Evolutionary conservation across 129 eudicot genomes (phyloP), one percentile per base, ranked within the genome.

Genomic region (Tanacetum coccineum): DNA sequence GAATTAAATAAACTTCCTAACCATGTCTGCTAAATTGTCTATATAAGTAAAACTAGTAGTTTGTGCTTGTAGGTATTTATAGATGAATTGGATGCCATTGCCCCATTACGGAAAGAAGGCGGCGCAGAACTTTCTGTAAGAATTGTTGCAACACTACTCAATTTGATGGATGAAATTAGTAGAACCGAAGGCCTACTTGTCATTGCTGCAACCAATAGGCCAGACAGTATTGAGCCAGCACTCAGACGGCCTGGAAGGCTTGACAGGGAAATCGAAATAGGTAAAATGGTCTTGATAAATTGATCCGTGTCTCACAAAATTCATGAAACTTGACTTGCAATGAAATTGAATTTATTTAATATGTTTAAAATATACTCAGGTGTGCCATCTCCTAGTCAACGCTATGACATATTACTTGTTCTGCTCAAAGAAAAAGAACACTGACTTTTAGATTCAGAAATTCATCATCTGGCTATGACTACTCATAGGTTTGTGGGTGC

Each of bases 401-500:
- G 95, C 19, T 70, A 74, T 68, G 89, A 86, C 53, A 89, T 94
- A 76, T 74, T 94, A 72, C 81, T 44, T 62, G 56, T 80, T 13
- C 81, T 82, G 51, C 93, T 94, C 49, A 50, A 72, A 56, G 82
- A 80, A 60, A 83, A 81, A 75, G 81, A 79, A 48, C 90, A 89
- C 74, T 55, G 75, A 58, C 96, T 94, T 57, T 80, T 59, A 47
- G 84, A 80, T 2, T 21, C 8, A 21, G 87, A 94, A 79, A 65
- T 94, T 69, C 81, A 83, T 48, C 62, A 86, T 51, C 80, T 94
- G 59, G 95, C 96, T 39, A 79, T 36, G 75, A 78, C 79, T 64
- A 87, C 99, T 53, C 99, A 94, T 59, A 97, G 97, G 56, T 94
- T 84, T 78, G 99, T 94, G 70, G 99, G 99, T 21, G 99, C 97